These are phyloP conservation scores for Niveomyces coronatus DNA, from an alignment of 2,329 filamentous ascomycete species.

Conservation along the genomic window DNA sequence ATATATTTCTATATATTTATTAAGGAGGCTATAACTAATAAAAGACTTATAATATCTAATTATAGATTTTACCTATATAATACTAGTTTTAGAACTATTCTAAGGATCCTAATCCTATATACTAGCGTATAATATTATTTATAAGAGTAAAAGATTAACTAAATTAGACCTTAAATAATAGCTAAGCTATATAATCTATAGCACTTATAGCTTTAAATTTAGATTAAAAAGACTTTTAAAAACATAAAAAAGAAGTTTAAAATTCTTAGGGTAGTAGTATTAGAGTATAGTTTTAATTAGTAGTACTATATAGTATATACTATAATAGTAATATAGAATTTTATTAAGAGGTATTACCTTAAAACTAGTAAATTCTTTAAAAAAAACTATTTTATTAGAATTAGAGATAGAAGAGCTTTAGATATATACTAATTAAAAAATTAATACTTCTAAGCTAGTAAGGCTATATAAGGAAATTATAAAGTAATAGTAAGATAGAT, in stretches of 20 bases:
- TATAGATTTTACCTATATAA: neutral
- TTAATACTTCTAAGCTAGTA: too few relatives aligned
- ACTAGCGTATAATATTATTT: neutral
- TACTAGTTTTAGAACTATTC: neutral
- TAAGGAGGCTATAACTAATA: neutral
- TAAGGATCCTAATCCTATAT: conserved; percentile 3
- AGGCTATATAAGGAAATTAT: too few relatives aligned
- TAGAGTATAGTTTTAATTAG: neutral
- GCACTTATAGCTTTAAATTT: neutral
- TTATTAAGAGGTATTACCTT: neutral
- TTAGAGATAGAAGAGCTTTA: too few relatives aligned
- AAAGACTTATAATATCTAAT: neutral
- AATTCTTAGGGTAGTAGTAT: neutral
- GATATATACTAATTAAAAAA: too few relatives aligned
- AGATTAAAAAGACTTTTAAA: neutral
- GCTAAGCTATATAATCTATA: neutral
- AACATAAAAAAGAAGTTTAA: neutral
- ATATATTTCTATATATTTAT: neutral
- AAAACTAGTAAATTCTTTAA: neutral
- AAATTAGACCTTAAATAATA: neutral
- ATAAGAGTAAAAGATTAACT: neutral
- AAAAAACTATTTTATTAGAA: too few relatives aligned
- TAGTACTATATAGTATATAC: neutral
- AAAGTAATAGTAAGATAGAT: too few relatives aligned
- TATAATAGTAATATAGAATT: neutral